phyloP scores from a whole-genome alignment of 441 rosid genomes.

The Lepidium campestre region DNA sequence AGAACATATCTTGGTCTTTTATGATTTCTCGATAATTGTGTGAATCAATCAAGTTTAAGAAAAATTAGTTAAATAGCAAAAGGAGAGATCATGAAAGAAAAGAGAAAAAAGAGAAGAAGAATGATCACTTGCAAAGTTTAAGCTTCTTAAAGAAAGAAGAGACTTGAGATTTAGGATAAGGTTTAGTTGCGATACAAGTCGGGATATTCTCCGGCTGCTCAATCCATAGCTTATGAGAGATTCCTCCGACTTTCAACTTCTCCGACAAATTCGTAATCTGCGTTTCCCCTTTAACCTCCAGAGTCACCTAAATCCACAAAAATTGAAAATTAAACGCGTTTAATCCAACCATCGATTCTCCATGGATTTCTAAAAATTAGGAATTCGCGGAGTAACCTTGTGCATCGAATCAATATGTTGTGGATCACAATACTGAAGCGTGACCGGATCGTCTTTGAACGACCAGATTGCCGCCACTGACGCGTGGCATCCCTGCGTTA shows the following conservation, averaged over 20 bases:
- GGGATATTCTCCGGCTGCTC: constrained; percentile 90
- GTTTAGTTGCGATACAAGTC: constrained; percentile 85
- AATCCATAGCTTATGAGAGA: constrained; percentile 75
- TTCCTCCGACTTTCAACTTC: constrained; percentile 57
- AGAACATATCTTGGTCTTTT: not conserved
- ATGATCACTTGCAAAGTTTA: constrained; percentile 76
- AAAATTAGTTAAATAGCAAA: not conserved
- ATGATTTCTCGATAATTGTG: not conserved
- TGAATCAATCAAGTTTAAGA: not conserved
- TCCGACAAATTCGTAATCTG: constrained; percentile 74
- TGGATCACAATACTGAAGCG: constrained; percentile 66
- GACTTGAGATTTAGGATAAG: constrained; percentile 62
- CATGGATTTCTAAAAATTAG: not conserved
- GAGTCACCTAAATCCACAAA: constrained; percentile 48
- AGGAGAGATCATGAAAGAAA: not conserved
- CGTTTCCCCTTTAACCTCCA: constrained; percentile 87
- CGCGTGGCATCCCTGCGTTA: constrained; percentile 93
- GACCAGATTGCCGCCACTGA: constrained; percentile 77
- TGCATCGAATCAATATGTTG: constrained; percentile 69
- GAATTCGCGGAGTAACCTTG: constrained; percentile 35
- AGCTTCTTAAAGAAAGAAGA: constrained; percentile 67
- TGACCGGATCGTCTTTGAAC: constrained; percentile 58
- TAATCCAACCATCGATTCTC: not conserved
- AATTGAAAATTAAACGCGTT: not conserved
- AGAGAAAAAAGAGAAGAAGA: not conserved